These are phyloP conservation scores for Cladorrhinum samala DNA, from an alignment of 495 filamentous ascomycete genomes.

Conservation along the genomic window DNA sequence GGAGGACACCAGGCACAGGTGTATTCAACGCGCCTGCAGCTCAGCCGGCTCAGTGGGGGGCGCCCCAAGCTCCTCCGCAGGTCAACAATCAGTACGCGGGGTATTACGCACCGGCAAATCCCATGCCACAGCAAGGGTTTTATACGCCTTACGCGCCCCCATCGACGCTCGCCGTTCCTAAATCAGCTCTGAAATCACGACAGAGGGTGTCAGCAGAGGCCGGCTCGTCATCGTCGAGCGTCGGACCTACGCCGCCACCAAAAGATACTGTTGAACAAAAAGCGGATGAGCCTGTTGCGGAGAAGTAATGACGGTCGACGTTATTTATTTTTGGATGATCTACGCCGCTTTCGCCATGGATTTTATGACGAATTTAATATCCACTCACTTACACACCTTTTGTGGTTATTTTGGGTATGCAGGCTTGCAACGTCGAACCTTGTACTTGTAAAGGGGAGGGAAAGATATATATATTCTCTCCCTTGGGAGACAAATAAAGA, in stretches of 20 bases:
- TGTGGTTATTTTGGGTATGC: too few relatives aligned
- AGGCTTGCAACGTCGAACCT: too few relatives aligned
- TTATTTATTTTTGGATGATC: too few relatives aligned
- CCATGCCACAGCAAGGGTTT: neutral
- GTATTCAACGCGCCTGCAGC: neutral
- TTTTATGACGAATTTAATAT: too few relatives aligned
- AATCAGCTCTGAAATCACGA: neutral
- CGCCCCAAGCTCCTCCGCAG: neutral
- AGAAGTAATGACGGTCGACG: too few relatives aligned
- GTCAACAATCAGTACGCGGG: constrained; percentile 6
- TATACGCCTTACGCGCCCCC: neutral
- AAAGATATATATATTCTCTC: too few relatives aligned
- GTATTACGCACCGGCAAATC: constrained; percentile 12
- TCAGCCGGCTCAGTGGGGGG: neutral
- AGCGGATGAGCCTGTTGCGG: neutral
- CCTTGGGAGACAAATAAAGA: too few relatives aligned
- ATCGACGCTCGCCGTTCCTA: neutral
- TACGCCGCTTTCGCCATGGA: too few relatives aligned
- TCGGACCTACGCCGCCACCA: neutral
- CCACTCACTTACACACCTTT: too few relatives aligned
- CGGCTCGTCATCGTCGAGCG: neutral
- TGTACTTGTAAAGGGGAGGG: too few relatives aligned
- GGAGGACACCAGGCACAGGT: neutral
- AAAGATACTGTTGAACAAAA: neutral
- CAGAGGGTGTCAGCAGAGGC: neutral